A percentile compares a stretch with the other conserved stretches of the same genome.
Conservation (phyloP, 768 basidiomycete genomes). For the Suillus decipiens region DNA sequence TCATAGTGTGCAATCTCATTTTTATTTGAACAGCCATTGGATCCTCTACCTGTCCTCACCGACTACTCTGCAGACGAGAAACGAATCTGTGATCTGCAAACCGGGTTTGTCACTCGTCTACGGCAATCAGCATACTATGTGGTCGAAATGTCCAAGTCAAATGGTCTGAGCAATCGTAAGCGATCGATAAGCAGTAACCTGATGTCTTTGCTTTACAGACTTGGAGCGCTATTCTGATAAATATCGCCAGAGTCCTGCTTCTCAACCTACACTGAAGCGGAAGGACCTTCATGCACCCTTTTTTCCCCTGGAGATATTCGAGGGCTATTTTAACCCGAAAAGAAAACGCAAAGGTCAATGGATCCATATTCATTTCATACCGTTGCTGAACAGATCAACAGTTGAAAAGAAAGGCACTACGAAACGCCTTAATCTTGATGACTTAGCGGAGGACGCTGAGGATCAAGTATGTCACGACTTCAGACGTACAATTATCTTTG, state of each 20-base stretch:
- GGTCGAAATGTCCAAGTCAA: constrained; percentile 67
- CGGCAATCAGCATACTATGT: constrained; percentile 75
- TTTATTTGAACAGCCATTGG: constrained; percentile 51
- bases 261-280: constrained; percentile 67
- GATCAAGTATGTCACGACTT: constrained; percentile 43
- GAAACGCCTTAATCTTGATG: constrained; percentile 62
- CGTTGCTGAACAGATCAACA: constrained; percentile 4
- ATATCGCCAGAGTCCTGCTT: constrained; percentile 62
- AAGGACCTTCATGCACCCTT: constrained; percentile 73
- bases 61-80: constrained; percentile 68
- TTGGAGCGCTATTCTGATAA: constrained; percentile 84
- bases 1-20: constrained; percentile 23
- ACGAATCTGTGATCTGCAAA: constrained; percentile 64
- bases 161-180: constrained; percentile 39
- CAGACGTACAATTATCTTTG: too few species aligned
- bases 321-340: constrained; percentile 77
- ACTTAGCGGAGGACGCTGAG: constrained; percentile 64
- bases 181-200: neutral
- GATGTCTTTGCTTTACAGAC: constrained; percentile 41
- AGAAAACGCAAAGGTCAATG: constrained; percentile 56
- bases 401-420: constrained; percentile 37
- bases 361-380: neutral
- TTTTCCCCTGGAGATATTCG: constrained; percentile 77
- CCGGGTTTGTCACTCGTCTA: constrained; percentile 63
- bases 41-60: constrained; percentile 65